Base-by-base conservation (phyloP, 1,284 basidiomycete species). In the Papiliotrema flavescens region DNA sequence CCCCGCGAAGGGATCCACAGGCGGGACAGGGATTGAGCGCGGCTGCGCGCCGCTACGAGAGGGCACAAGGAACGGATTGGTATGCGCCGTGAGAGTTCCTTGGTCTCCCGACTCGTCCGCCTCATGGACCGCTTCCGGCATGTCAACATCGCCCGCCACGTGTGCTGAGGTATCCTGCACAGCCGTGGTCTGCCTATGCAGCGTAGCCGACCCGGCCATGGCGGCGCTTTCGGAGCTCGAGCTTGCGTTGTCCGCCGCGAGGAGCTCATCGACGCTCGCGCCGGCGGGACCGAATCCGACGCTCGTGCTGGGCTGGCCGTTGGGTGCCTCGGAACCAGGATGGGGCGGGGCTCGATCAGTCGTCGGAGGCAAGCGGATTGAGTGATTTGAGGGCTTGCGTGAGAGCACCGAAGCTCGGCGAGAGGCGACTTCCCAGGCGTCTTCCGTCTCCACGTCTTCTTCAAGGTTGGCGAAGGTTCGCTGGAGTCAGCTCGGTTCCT, bases 391-490 rank as follows among this genome's bases (percentile, higher is more conserved):
- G 11, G 65, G 59, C 57, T 63, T 57, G 2, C 71, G 69, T 2
- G 70, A 72, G n/a, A 69, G 66, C 56, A 70, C 57, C 8, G 70
- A 72, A 34, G 65, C 66, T 36, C 75, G 58, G 49, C 75, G 52
- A 19, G 75, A 74, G 0, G 74, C 74, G n/a, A 71, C 62, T 40
- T 76, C 76, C 66, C 69, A 75, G 11, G 74, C 75, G 48, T 77
- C 78, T 51, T 84, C 83, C 0, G 90, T 80, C 73, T 98, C 94
- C 37, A 98, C 93, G 70, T 98, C 95, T 56, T 94, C 93, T 51
- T 98, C 93, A 14, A 98, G 82, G 71, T 98, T 90, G 13, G 92
- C 92, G 71, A 90, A 96, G 0, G 89, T 90, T 43, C 89, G 81
- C 75, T 77, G 19, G 7, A 5, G 9, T 6, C 47, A 59, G 44